Base-by-base conservation (phyloP, 2,329 filamentous ascomycete species). In the Colletotrichum camelliae region DNA sequence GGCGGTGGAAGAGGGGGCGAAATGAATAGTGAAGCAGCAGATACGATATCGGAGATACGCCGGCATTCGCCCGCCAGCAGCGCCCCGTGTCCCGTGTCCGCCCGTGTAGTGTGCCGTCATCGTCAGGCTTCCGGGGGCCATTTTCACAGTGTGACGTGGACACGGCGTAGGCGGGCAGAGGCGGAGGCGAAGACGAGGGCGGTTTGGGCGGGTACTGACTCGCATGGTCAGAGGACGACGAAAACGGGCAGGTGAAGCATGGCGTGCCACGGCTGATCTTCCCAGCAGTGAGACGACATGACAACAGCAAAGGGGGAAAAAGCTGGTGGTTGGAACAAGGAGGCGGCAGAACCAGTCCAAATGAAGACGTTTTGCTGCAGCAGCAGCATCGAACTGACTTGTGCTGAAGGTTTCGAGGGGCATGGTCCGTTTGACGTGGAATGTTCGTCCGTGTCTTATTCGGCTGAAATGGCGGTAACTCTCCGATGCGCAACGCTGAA, bases 21-120 rank as follows among this genome's bases (percentile, higher is more conserved):
- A n/a, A 58, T 33, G 27, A 39, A 67, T 31, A 21, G 33, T 43
- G n/a, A 58, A 31, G 29, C 31, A 60, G 10, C 29, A 70, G 77
- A 76, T 72, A 76, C 76, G 73, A 74, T 76, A 76, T 77, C 77
- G 77, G 77, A 78, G 73, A 76, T 77, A 76, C 67, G 35, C 73
- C 70, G 73, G 76, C 35, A 65, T 77, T 69, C 65, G 60, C 21
- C 33, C 52, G 18, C 5, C 35, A 31, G 29, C 35, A n/a, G 27
- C 39, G 62, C 35, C 31, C 72, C 55, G 61, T 72, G 67, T 62
- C 39, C 72, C 31, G 65, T 67, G 65, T 68, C 29, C 61, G 43
- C 60, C 69, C 31, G 58, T 21, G 58, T 10, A 27, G 57, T 24
- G 58, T 62, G 73, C 62, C 69, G 55, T 72, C 62, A 67, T 75